phyloP scores from a whole-genome alignment of 768 basidiomycete genomes.

The Mycena indigotica region DNA sequence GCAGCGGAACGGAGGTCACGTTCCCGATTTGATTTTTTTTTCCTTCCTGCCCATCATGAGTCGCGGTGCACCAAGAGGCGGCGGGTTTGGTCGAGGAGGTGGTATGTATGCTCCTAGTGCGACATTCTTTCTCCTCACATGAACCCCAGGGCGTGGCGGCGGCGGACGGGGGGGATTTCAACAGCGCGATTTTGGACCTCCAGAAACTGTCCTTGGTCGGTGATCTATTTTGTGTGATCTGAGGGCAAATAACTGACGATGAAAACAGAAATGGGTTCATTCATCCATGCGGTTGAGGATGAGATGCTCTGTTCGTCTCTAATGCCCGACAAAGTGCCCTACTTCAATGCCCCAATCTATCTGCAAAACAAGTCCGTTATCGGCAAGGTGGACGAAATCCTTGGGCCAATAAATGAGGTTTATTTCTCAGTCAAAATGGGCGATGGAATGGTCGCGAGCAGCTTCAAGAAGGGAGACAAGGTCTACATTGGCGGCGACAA shows the following conservation, averaged over 20 bases:
- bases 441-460: slow-evolving; percentile 91
- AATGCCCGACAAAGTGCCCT: slow-evolving; percentile 89
- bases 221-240: slow-evolving; percentile 10
- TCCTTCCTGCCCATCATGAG: slow-evolving; percentile 38
- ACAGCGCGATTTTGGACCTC: slow-evolving; percentile 76
- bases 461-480: slow-evolving; percentile 97
- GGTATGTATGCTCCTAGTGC: slow-evolving; percentile 32
- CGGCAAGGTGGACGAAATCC: slow-evolving; percentile 97
- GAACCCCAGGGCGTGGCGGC: slow-evolving; percentile 56
- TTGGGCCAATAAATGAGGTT: slow-evolving; percentile 99
- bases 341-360: slow-evolving; percentile 99
- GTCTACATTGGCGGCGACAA: slow-evolving; percentile 98
- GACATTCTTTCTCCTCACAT: slow-evolving; percentile 26
- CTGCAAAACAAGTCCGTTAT: slow-evolving; percentile 94
- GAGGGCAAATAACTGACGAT: slow-evolving; percentile 11
- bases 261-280: slow-evolving; percentile 83
- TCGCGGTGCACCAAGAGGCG: slow-evolving; percentile 51
- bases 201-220: slow-evolving; percentile 75
- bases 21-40: not conserved
- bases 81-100: slow-evolving; percentile 57
- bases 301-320: slow-evolving; percentile 95
- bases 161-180: slow-evolving; percentile 71
- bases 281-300: slow-evolving; percentile 94
- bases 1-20: not conserved
- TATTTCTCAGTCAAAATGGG: slow-evolving; percentile 98